These are phyloP conservation scores for Myxozyma lipomycoides DNA, from an alignment of 805 yeast species.

Conservation along the genomic window DNA sequence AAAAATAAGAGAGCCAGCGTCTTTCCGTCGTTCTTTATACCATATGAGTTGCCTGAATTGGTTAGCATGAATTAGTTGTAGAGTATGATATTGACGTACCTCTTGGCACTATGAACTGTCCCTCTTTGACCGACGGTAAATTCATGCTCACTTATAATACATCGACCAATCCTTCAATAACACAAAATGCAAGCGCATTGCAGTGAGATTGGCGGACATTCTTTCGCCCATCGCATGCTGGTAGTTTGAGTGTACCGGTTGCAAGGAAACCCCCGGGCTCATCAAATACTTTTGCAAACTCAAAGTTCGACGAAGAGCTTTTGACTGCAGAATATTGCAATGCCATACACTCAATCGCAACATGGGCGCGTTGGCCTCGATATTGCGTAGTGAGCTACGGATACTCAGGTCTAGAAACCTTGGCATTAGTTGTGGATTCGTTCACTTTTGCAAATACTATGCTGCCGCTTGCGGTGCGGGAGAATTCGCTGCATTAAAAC, in stretches of 20 bases:
- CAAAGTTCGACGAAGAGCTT: conserved; percentile 6
- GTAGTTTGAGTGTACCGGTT: conserved; percentile 66
- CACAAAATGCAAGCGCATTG: conserved; percentile 70
- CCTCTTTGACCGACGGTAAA: conserved; percentile 64
- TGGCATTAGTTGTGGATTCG: no score
- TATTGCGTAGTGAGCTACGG: no score
- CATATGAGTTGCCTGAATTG: conserved; percentile 11
- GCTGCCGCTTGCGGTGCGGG: no score
- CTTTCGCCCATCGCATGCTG: conserved; percentile 53
- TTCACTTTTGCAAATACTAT: no score
- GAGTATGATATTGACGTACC: conserved; percentile 46
- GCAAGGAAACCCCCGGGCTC: conserved; percentile 48
- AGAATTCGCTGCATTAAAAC: no score
- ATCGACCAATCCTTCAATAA: conserved; percentile 64
- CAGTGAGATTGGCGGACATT: conserved; percentile 57
- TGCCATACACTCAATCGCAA: neutral
- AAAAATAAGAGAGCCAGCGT: conserved; percentile 61
- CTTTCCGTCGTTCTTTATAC: conserved; percentile 46
- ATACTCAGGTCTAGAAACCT: no score
- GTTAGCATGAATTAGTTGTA: no score
- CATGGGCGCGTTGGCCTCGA: no score
- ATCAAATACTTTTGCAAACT: conserved; percentile 26
- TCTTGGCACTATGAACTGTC: conserved; percentile 78
- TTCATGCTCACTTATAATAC: conserved; percentile 55
- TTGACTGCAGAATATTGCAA: conserved; percentile 4